Evolutionary conservation across 2,329 filamentous ascomycete species (phyloP).

Genomic region (Acrocalymma vagum): DNA sequence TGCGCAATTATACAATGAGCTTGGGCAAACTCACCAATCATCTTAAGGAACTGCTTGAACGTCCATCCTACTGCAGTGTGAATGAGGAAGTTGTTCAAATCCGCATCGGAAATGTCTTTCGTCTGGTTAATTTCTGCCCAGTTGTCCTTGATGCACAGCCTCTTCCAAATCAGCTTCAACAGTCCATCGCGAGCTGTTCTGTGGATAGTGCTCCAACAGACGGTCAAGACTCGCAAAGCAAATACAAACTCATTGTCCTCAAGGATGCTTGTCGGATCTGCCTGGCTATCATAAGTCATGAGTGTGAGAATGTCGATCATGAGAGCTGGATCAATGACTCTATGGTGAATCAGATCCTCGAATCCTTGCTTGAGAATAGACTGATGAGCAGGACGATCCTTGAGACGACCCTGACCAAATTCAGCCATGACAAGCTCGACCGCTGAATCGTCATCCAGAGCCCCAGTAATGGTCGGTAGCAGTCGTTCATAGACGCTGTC

Average conservation of each 20-base stretch:
- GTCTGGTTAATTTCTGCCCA: slow-evolving; percentile 85
- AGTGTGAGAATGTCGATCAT: slow-evolving; percentile 83
- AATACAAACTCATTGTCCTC: slow-evolving; percentile 73
- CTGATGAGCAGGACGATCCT: slow-evolving; percentile 71
- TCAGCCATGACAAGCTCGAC: slow-evolving; percentile 77
- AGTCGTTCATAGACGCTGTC: slow-evolving; percentile 78
- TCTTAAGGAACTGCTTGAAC: slow-evolving; percentile 69
- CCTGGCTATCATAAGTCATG: slow-evolving; percentile 64
- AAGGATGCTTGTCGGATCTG: slow-evolving; percentile 51
- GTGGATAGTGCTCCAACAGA: slow-evolving; percentile 63
- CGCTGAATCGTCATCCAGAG: slow-evolving; percentile 82
- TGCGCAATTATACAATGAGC: background rate
- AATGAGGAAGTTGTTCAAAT: slow-evolving; percentile 68
- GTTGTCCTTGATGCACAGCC: slow-evolving; percentile 83
- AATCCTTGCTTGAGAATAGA: slow-evolving; percentile 77
- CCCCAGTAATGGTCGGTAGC: slow-evolving; percentile 70
- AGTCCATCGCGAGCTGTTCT: slow-evolving; percentile 55
- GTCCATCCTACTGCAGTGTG: slow-evolving; percentile 74
- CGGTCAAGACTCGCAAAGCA: slow-evolving; percentile 68
- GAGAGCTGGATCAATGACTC: slow-evolving; percentile 67
- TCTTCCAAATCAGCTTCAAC: slow-evolving; percentile 81
- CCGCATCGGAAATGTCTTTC: slow-evolving; percentile 73
- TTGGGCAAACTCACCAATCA: slow-evolving; percentile 63
- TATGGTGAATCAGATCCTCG: slow-evolving; percentile 73
- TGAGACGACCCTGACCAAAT: slow-evolving; percentile 62